Evolutionary conservation across 2,329 filamentous ascomycete species (phyloP).

Genomic region (Tolypocladium pustulatum): DNA sequence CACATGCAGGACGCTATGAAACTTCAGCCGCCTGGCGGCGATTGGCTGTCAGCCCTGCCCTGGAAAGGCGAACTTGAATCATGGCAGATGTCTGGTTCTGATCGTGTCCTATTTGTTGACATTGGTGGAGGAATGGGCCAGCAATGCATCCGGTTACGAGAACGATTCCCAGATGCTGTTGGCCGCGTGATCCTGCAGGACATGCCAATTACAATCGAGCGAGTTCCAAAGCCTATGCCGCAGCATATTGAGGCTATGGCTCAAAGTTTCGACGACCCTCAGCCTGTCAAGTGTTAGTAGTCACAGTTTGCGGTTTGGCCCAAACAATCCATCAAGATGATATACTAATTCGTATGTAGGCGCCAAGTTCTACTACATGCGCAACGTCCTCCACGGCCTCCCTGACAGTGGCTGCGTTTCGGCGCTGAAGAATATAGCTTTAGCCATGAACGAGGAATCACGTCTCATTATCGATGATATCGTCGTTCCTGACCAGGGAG

Average conservation of each 20-base stretch:
- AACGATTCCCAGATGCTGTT: background rate
- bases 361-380: background rate
- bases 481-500: background rate
- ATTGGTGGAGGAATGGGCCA: background rate
- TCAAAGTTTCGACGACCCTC: background rate
- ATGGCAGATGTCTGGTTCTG: background rate
- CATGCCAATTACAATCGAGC: background rate
- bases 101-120: background rate
- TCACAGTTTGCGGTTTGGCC: background rate
- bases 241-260: background rate
- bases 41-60: background rate
- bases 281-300: background rate
- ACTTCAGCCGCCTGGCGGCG: background rate
- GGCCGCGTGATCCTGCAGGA: background rate
- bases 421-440: background rate
- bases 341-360: background rate
- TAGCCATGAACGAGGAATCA: background rate
- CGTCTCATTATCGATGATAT: background rate
- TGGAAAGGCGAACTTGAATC: background rate
- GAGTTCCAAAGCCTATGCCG: background rate
- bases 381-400: background rate
- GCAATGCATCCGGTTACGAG: background rate
- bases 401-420: background rate
- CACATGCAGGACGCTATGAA: background rate
- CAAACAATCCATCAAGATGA: background rate